Evolutionary conservation across 352 stramenopile genomes (phyloP).

Genomic region (Pythium aristosporum): DNA sequence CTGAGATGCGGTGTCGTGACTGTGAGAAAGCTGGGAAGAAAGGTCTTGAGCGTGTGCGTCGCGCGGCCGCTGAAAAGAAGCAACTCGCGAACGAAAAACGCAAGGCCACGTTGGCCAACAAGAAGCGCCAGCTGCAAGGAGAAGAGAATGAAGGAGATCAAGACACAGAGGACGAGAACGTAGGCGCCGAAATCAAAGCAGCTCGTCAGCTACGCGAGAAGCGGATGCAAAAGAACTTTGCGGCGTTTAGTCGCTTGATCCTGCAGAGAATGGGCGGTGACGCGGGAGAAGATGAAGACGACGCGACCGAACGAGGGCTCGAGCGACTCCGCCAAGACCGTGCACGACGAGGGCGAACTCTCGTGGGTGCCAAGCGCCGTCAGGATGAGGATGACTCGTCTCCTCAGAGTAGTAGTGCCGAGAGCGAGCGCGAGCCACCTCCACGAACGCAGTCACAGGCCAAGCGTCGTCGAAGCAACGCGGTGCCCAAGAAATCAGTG

Average conservation of each 20-base stretch:
- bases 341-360: not conserved
- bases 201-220: not conserved
- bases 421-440: too few species aligned
- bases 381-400: not conserved
- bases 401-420: too few species aligned
- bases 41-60: too few species aligned
- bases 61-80: too few species aligned
- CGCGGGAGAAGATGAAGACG: not conserved
- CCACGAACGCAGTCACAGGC: too few species aligned
- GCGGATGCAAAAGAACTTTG: not conserved
- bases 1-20: too few species aligned
- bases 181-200: not conserved
- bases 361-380: not conserved
- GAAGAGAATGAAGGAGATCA: not conserved
- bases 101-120: not conserved
- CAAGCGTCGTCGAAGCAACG: too few species aligned
- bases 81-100: not conserved
- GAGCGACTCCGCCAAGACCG: not conserved
- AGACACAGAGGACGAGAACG: not conserved
- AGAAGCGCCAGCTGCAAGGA: not conserved
- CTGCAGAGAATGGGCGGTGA: not conserved
- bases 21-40: too few species aligned
- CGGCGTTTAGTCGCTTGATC: conserved; percentile 1
- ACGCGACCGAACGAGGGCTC: not conserved
- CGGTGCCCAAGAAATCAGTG: too few species aligned